These are phyloP conservation scores for Podila minutissima DNA, from an alignment of 192 early-diverging fungal species.

Conservation along the genomic window DNA sequence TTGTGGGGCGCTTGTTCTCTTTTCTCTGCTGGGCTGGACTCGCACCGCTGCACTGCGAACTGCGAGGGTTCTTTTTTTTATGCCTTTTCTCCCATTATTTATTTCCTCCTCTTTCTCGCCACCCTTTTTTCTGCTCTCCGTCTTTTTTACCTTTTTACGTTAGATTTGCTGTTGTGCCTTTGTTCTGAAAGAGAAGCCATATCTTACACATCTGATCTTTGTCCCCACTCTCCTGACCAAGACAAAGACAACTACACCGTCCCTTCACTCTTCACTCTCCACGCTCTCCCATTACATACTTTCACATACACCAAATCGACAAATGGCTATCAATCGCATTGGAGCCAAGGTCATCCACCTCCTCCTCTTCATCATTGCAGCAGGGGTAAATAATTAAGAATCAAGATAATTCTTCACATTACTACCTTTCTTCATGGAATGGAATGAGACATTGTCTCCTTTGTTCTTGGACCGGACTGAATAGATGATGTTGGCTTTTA, in stretches of 20 bases:
- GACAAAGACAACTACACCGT: too few relatives aligned
- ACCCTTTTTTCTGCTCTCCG: background rate
- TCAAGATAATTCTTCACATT: background rate
- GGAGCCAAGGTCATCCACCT: slow-evolving; percentile 19
- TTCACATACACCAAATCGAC: background rate
- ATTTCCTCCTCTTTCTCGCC: background rate
- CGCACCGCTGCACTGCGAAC: too few relatives aligned
- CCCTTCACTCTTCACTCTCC: too few relatives aligned
- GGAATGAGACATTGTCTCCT: too few relatives aligned
- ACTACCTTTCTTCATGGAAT: too few relatives aligned
- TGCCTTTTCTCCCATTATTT: background rate
- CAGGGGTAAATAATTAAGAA: slow-evolving; percentile 24
- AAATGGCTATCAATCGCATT: slow-evolving; percentile 13
- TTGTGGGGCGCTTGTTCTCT: too few relatives aligned
- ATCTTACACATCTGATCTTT: background rate
- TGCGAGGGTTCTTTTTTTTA: background rate
- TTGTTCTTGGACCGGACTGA: too few relatives aligned
- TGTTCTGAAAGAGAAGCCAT: too few relatives aligned
- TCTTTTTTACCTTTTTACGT: background rate
- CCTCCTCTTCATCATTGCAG: slow-evolving; percentile 27
- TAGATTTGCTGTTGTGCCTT: background rate
- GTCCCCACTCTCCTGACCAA: background rate
- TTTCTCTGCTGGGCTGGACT: too few relatives aligned
- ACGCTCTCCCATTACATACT: too few relatives aligned
- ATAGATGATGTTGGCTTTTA: too few relatives aligned